Evolutionary conservation across 139 green algal genomes (phyloP).

Genomic region (Coelastrella sp.): DNA sequence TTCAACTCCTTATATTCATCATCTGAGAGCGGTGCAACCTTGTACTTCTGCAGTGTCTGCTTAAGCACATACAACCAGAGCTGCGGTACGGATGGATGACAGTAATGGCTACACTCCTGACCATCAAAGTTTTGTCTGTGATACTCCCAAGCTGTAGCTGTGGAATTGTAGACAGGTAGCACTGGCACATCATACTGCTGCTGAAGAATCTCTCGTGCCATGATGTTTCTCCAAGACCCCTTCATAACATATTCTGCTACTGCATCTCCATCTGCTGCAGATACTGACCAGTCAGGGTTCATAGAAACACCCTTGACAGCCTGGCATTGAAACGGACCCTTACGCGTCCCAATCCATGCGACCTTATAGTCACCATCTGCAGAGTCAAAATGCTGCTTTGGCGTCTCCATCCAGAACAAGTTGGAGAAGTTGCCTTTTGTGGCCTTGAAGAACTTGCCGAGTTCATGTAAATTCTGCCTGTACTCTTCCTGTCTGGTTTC

Average conservation of each 20-base stretch:
- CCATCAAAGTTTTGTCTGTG: constrained; percentile 41
- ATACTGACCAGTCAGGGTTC: not conserved
- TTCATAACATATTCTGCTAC: constrained; percentile 29
- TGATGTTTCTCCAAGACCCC: constrained; percentile 44
- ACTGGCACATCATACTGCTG: constrained; percentile 17
- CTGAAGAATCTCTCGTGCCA: not conserved
- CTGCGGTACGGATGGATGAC: constrained; percentile 38
- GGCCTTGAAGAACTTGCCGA: constrained; percentile 17
- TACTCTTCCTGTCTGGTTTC: constrained; percentile 34
- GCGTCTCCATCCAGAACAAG: constrained; percentile 44
- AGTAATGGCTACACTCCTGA: constrained; percentile 51
- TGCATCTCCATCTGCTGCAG: not conserved
- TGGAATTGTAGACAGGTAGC: constrained; percentile 38
- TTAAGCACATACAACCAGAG: constrained; percentile 39
- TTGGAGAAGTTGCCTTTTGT: constrained; percentile 16
- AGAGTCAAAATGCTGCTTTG: constrained; percentile 49
- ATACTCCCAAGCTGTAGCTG: constrained; percentile 16
- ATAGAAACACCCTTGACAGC: constrained; percentile 20
- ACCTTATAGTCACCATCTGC: constrained; percentile 43
- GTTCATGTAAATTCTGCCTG: constrained; percentile 31
- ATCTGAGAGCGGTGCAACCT: not conserved
- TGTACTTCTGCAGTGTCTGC: not conserved
- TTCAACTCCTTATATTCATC: not conserved
- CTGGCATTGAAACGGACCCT: constrained; percentile 25
- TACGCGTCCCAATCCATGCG: constrained; percentile 10